Base-by-base conservation (phyloP, 176 grass and related monocot species). In the Aechmea fasciata region DNA sequence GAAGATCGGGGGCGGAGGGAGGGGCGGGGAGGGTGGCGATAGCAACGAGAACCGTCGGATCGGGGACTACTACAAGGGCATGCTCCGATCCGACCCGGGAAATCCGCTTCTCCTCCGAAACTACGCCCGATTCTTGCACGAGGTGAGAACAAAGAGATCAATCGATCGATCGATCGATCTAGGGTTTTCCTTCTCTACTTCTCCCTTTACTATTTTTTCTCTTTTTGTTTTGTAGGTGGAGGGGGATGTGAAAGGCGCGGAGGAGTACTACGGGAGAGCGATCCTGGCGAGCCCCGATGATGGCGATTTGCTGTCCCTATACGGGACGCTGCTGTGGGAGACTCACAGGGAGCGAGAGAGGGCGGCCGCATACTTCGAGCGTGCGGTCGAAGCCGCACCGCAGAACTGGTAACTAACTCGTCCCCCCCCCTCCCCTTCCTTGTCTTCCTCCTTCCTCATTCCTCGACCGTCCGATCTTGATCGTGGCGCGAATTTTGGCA, bases 61-160 rank as follows among this genome's bases (percentile, higher is more conserved):
- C 63, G 81, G 82, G 22, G 88, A 85, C 50, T 81, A 88, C 72
- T 96, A 89, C 69, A 73, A 76, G 19, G 73, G 81, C 67, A 74
- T 91, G 81, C 75, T 96, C 49, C 65, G 53, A 48, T 76, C 85
- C 57, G 83, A 96, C 64, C 85, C 92, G 15, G 78, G 47, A 52
- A 91, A 91, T 66, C 67, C 92, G 71, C 85, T 96, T 19, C 73
- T 96, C 9, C 73, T 96, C 14, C 74, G 81, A 61, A 96, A 96
- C 83, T 96, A 96, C 78, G 92, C 83, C 57, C 75, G 68, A 64
- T 96, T 91, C 76, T 72, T 96, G 47, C 81, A 96, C 64, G 92
- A 91, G 81, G 83, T 85, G 70, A 22, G 33, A 50, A 14, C 47
- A 8, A 64, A 66, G 67, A 77, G 47, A 75, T 12, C 13, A 10